Evolutionary conservation across 768 basidiomycete species (phyloP).

Genomic region (Suillus paluster): DNA sequence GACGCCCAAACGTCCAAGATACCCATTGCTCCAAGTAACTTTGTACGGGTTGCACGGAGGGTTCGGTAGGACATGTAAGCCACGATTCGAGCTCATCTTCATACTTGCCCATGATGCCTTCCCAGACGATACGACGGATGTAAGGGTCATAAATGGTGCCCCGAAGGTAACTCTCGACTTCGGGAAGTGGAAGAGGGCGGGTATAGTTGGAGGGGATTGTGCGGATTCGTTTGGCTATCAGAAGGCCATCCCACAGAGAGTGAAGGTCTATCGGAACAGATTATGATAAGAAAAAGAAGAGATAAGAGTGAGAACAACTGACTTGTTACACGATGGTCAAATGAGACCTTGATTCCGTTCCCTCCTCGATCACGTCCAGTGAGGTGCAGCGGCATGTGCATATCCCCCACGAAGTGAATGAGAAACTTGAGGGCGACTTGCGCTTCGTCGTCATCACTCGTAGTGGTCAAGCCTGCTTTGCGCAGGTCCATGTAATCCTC

Average conservation of each 20-base stretch:
- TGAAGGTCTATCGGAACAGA: slow-evolving; percentile 64
- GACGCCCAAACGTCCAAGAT: slow-evolving; percentile 12
- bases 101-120: slow-evolving; percentile 80
- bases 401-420: slow-evolving; percentile 90
- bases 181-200: slow-evolving; percentile 64
- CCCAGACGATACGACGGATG: slow-evolving; percentile 85
- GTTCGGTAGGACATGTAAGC: slow-evolving; percentile 63
- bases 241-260: slow-evolving; percentile 82
- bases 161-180: slow-evolving; percentile 68
- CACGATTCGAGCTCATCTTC: slow-evolving; percentile 59
- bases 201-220: slow-evolving; percentile 78
- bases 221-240: slow-evolving; percentile 85
- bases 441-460: slow-evolving; percentile 41
- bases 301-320: slow-evolving; percentile 30
- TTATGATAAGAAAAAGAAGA: neutral
- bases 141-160: slow-evolving; percentile 88
- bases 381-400: slow-evolving; percentile 94
- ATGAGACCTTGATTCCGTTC: slow-evolving; percentile 76
- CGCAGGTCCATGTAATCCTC: slow-evolving; percentile 46
- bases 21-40: slow-evolving; percentile 37
- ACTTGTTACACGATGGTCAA: slow-evolving; percentile 76
- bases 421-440: slow-evolving; percentile 91
- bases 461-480: slow-evolving; percentile 5
- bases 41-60: slow-evolving; percentile 11
- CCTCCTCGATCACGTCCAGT: slow-evolving; percentile 89